Conservation (phyloP, 768 basidiomycete genomes). For the Kwoniella sp. region DNA sequence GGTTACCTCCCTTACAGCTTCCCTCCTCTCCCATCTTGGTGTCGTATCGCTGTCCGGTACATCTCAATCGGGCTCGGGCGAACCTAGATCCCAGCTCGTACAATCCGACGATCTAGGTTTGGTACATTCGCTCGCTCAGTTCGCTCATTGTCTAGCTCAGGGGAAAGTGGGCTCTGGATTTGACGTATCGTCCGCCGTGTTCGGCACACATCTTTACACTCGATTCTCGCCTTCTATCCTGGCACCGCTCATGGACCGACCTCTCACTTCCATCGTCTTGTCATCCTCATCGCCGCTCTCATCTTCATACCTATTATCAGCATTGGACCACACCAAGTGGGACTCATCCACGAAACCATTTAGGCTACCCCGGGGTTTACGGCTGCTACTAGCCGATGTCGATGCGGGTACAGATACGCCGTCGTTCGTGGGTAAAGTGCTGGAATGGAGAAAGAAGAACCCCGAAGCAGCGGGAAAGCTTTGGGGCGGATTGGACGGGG, state of each 20-base stretch:
- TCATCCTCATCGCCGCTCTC: not conserved
- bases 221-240: constrained; percentile 63
- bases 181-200: constrained; percentile 90
- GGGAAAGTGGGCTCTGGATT: constrained; percentile 98
- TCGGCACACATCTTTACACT: constrained; percentile 89
- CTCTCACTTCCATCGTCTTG: constrained; percentile 3
- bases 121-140: constrained; percentile 91
- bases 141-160: constrained; percentile 91
- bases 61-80: constrained; percentile 57
- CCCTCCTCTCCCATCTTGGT: constrained; percentile 73
- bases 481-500: constrained; percentile 31
- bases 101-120: constrained; percentile 57
- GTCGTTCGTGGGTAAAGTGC: constrained; percentile 84
- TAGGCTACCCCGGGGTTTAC: constrained; percentile 76
- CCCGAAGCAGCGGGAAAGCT: constrained; percentile 58
- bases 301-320: constrained; percentile 5
- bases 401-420: constrained; percentile 96
- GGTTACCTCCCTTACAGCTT: constrained; percentile 89
- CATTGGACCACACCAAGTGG: constrained; percentile 61
- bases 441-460: constrained; percentile 80
- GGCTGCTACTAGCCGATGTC: constrained; percentile 90
- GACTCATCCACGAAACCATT: constrained; percentile 71
- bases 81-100: constrained; percentile 46
- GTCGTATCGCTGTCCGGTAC: constrained; percentile 60
- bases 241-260: constrained; percentile 48